Evolutionary conservation across 2,329 filamentous ascomycete species (phyloP).

Genomic region (Sclerotinia nivalis): DNA sequence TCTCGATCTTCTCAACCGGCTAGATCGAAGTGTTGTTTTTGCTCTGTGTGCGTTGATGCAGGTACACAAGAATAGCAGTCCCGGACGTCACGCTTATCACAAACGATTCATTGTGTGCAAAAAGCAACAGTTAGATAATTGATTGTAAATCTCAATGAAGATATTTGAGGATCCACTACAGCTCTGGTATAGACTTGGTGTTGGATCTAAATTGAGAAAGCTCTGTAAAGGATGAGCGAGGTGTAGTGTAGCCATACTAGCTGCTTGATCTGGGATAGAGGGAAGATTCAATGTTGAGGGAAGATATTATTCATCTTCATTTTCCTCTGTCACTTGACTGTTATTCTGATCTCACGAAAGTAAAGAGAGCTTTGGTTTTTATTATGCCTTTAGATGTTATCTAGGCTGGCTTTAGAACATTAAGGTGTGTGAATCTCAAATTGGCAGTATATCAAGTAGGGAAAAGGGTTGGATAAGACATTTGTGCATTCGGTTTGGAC

Average conservation of each 20-base stretch:
- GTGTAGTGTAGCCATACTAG: not conserved
- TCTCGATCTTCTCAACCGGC: rapidly evolving
- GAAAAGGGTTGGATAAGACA: no score
- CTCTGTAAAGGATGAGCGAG: not conserved
- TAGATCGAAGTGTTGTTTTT: not conserved
- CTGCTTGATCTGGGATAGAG: not conserved
- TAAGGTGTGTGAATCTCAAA: not conserved
- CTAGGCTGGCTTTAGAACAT: not conserved
- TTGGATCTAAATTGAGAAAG: not conserved
- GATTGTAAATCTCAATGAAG: not conserved
- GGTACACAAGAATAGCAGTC: not conserved
- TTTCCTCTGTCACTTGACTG: not conserved
- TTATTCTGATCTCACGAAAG: not conserved
- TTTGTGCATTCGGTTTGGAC: no score
- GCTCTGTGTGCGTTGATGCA: not conserved
- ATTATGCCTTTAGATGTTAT: not conserved
- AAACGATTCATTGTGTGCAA: not conserved
- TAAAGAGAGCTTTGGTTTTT: not conserved
- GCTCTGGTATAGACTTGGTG: no score
- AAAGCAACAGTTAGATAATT: not conserved
- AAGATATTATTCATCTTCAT: not conserved
- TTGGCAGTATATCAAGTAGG: no score
- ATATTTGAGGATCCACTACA: not conserved
- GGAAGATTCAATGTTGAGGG: no score
- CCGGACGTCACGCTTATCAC: no score